Conservation (phyloP, 331 rosid species). For the Stylosanthes scabra region DNA sequence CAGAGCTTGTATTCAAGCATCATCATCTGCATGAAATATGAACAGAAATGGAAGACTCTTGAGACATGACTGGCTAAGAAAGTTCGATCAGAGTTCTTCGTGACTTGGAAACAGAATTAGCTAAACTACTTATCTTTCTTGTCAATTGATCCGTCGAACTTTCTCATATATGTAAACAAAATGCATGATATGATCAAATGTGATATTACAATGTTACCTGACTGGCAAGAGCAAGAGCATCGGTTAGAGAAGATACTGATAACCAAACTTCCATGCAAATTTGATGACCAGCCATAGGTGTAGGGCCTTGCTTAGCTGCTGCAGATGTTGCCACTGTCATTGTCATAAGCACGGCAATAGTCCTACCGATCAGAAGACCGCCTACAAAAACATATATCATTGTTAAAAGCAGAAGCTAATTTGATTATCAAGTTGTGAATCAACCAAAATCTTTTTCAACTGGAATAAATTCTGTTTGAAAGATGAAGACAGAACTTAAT, state of each 20-base stretch:
- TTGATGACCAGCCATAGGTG: conserved; percentile 77
- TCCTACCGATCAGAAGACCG: conserved; percentile 68
- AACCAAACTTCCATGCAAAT: conserved; percentile 74
- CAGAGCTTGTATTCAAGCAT: too few species aligned
- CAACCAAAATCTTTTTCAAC: conserved; percentile 21
- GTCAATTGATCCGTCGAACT: conserved; percentile 16
- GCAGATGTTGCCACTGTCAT: conserved; percentile 67
- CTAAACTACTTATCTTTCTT: conserved; percentile 4
- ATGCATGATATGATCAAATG: conserved; percentile 6
- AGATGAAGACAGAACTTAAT: conserved; percentile 29
- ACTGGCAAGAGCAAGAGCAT: conserved; percentile 82
- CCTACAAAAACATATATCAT: conserved; percentile 44
- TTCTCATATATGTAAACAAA: background rate
- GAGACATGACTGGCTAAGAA: background rate
- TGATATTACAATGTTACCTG: conserved; percentile 62
- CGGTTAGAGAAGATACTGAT: conserved; percentile 71
- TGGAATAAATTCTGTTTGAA: conserved; percentile 21
- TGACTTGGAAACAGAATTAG: conserved; percentile 22
- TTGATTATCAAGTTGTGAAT: background rate
- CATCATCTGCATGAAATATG: too few species aligned
- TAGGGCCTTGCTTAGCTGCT: conserved; percentile 75
- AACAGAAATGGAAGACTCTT: background rate
- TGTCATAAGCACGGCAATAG: conserved; percentile 64
- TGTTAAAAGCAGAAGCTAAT: background rate
- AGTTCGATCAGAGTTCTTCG: background rate